Conservation (phyloP, 805 yeast genomes). For the Spathaspora hagerdaliae region DNA sequence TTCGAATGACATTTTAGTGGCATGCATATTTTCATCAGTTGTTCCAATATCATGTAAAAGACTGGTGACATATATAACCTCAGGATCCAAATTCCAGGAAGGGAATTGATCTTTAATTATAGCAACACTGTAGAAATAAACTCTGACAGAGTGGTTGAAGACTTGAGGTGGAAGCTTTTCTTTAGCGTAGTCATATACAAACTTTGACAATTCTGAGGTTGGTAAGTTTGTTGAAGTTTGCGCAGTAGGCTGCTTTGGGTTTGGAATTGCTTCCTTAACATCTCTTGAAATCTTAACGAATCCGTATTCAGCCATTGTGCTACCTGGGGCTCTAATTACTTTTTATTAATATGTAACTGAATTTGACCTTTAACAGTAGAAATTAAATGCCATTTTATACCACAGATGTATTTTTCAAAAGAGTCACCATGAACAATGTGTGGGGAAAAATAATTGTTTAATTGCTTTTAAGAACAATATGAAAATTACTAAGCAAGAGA, state of each 20-base stretch:
- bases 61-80: conserved; percentile 25
- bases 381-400: too few species aligned
- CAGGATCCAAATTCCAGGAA: conserved; percentile 25
- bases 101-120: conserved; percentile 30
- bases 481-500: too few species aligned
- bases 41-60: conserved; percentile 33
- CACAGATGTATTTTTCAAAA: too few species aligned
- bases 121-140: conserved; percentile 24
- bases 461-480: too few species aligned
- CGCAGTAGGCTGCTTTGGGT: conserved; percentile 19
- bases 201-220: conserved; percentile 12
- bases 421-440: too few species aligned
- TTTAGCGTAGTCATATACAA: conserved; percentile 18
- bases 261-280: conserved; percentile 19
- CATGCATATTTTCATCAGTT: conserved; percentile 26
- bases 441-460: too few species aligned
- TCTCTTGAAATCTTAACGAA: conserved; percentile 26
- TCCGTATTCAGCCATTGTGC: conserved; percentile 24
- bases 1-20: conserved; percentile 32
- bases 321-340: too few species aligned
- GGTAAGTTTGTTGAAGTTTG: conserved; percentile 19
- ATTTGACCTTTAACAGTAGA: too few species aligned
- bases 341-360: too few species aligned
- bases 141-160: conserved; percentile 27
- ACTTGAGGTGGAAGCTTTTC: conserved; percentile 18